Percentiles rank a stretch among this genome's conserved stretches.
Conservation (phyloP, 192 early-diverging fungal species). For the Backusella australiensis region DNA sequence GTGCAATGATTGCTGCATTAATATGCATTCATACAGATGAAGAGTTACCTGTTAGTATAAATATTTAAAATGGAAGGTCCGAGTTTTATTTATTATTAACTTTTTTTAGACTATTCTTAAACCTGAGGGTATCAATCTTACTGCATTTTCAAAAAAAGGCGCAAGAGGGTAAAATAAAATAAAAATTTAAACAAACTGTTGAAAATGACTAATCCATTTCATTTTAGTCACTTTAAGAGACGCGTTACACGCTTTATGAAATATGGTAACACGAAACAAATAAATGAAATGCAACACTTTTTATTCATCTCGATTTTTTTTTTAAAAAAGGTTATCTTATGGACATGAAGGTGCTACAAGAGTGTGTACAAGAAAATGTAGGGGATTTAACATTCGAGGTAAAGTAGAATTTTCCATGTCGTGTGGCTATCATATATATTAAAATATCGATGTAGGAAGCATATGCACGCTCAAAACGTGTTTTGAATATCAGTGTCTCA, state of each 20-base stretch:
- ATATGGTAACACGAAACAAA: constrained; percentile 44
- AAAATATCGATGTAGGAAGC: constrained; percentile 54
- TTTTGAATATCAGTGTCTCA: constrained; percentile 78
- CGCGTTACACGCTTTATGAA: constrained; percentile 68
- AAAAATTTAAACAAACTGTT: neutral
- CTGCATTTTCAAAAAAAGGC: constrained; percentile 61
- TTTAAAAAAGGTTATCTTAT: constrained; percentile 55
- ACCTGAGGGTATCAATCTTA: constrained; percentile 62
- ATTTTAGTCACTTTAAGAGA: constrained; percentile 46
- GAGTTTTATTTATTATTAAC: neutral
- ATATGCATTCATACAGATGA: constrained; percentile 77
- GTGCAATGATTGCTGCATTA: constrained; percentile 71
- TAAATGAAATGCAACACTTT: neutral
- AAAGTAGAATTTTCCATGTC: neutral
- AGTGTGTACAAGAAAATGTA: constrained; percentile 71
- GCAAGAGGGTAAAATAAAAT: constrained; percentile 40
- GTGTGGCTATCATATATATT: neutral
- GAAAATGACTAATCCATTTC: constrained; percentile 5
- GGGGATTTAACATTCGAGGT: constrained; percentile 69
- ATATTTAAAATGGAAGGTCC: neutral
- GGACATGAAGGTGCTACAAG: constrained; percentile 74
- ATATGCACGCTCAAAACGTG: constrained; percentile 58
- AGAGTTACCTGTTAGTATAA: constrained; percentile 56
- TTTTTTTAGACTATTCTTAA: constrained; percentile 44
- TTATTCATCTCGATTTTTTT: neutral